Evolutionary conservation across 805 yeast genomes (phyloP).

Genomic region (Trichomonascus vanleenenianus): DNA sequence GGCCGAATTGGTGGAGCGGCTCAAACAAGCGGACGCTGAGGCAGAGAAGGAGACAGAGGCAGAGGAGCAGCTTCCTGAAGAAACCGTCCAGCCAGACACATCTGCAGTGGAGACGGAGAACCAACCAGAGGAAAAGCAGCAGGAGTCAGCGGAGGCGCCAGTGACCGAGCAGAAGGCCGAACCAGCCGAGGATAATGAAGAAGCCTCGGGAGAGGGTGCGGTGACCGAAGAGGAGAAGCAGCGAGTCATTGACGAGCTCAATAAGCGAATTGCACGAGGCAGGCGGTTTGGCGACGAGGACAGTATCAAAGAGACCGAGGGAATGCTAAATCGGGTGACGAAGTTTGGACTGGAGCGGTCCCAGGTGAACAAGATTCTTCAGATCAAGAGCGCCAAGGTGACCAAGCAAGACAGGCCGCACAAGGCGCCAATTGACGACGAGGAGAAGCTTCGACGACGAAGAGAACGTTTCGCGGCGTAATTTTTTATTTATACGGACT

Average conservation of each 20-base stretch:
- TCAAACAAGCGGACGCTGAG: conserved; percentile 47
- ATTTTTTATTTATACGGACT: not conserved
- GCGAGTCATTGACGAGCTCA: conserved; percentile 60
- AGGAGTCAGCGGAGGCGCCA: not conserved
- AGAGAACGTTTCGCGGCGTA: conserved; percentile 14
- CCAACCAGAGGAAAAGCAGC: not conserved
- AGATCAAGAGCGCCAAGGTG: not conserved
- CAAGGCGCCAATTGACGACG: conserved; percentile 8
- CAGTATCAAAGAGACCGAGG: conserved; percentile 36
- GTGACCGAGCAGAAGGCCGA: not conserved
- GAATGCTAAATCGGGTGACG: conserved; percentile 61
- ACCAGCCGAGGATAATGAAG: not conserved
- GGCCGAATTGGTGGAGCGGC: conserved; percentile 61
- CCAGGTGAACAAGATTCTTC: not conserved
- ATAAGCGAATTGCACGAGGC: conserved; percentile 61
- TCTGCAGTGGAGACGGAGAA: not conserved
- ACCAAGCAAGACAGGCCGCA: conserved; percentile 6
- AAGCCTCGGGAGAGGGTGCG: not conserved
- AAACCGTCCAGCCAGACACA: not conserved
- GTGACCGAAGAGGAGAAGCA: conserved; percentile 6
- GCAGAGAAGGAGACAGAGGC: conserved; percentile 22
- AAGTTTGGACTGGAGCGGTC: conserved; percentile 54
- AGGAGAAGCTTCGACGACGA: conserved; percentile 18
- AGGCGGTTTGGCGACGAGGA: conserved; percentile 61
- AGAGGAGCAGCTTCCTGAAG: conserved; percentile 6